These are phyloP conservation scores for Lipomyces chichibuensis DNA, from an alignment of 805 yeast species.

Conservation along the genomic window DNA sequence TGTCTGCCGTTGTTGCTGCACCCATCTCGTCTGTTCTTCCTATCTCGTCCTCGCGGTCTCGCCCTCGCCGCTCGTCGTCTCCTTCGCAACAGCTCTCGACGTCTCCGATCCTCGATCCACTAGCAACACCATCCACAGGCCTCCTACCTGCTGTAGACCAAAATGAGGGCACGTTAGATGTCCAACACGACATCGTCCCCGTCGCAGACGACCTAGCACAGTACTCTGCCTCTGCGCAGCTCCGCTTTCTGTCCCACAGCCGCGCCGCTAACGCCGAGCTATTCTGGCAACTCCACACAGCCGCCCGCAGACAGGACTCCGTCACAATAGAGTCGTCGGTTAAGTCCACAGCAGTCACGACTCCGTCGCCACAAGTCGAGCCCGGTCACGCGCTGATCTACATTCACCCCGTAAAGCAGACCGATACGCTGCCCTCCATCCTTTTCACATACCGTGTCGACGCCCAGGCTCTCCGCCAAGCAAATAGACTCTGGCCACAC, in stretches of 20 bases:
- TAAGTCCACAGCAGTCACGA: not conserved
- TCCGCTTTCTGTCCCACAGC: constrained; percentile 20
- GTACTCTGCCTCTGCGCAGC: constrained; percentile 32
- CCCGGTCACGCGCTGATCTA: constrained; percentile 32
- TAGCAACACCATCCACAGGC: not conserved
- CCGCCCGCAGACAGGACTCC: constrained; percentile 6
- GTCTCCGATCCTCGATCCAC: not conserved
- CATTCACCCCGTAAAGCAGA: constrained; percentile 30
- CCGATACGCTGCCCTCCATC: constrained; percentile 36
- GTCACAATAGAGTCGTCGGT: constrained; percentile 2
- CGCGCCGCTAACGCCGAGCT: constrained; percentile 31
- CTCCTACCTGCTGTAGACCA: not conserved
- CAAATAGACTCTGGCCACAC: constrained; percentile 37
- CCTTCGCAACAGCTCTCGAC: not conserved
- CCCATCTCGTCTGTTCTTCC: not conserved
- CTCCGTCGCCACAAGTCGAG: not conserved
- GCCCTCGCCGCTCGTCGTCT: not conserved
- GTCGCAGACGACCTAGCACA: not conserved
- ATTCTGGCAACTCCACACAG: constrained; percentile 27
- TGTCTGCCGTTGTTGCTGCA: not conserved
- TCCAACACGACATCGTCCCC: not conserved
- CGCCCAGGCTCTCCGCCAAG: constrained; percentile 24
- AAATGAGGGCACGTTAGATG: not conserved
- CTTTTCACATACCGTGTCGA: constrained; percentile 31
- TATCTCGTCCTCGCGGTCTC: not conserved